These are phyloP conservation scores for Salix exigua DNA, from an alignment of 345 rosid genomes.

Conservation along the genomic window DNA sequence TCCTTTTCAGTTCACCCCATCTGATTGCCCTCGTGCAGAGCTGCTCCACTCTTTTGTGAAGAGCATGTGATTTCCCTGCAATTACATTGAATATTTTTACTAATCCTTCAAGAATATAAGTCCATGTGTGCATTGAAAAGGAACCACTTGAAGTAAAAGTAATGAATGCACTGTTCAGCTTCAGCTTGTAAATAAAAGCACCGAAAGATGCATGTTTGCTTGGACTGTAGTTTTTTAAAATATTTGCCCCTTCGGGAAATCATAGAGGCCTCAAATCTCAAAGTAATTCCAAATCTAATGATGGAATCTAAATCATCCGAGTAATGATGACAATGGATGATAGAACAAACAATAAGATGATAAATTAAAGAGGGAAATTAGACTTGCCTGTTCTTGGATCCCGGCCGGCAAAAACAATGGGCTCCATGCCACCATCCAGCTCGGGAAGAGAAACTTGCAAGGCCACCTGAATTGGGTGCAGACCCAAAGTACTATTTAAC, in stretches of 20 bases:
- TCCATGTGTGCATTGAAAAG: neutral
- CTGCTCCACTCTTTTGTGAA: slow-evolving; percentile 98
- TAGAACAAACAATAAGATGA: neutral
- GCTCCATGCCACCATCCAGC: slow-evolving; percentile 99
- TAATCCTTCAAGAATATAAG: neutral
- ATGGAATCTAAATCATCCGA: neutral
- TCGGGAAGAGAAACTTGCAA: slow-evolving; percentile 97
- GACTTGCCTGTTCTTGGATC: slow-evolving; percentile 89
- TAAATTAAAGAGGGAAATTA: neutral
- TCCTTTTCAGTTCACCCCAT: slow-evolving; percentile 91
- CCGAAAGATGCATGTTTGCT: neutral
- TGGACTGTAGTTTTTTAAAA: neutral
- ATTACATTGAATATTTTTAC: slow-evolving; percentile 10
- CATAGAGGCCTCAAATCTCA: neutral
- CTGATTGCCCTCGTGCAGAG: slow-evolving; percentile 91
- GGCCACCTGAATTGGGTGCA: slow-evolving; percentile 99
- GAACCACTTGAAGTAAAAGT: neutral
- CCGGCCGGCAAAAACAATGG: slow-evolving; percentile 93
- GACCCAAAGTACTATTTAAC: slow-evolving; percentile 87
- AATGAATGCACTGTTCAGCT: slow-evolving; percentile 1
- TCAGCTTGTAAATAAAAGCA: neutral
- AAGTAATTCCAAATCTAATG: neutral
- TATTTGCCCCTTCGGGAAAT: neutral
- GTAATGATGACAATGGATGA: neutral
- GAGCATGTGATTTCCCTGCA: slow-evolving; percentile 97